Conservation (phyloP, 257 asterid genomes). For the Gentiana macrophylla region DNA sequence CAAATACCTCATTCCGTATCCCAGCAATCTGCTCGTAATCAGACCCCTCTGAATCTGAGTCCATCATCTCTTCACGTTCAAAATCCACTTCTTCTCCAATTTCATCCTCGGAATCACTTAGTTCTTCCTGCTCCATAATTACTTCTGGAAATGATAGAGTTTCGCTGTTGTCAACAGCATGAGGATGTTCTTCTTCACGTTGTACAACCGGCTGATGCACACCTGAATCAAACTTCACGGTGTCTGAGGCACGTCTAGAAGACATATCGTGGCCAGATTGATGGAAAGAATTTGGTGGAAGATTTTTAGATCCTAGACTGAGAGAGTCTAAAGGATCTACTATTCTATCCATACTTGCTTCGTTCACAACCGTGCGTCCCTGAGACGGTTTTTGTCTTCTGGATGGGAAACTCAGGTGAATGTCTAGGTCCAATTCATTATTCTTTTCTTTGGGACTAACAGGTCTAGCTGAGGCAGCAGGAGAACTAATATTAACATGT, state of each 20-base stretch:
- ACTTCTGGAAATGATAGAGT: constrained; percentile 60
- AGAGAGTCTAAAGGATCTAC: constrained; percentile 14
- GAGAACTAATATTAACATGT: constrained; percentile 19
- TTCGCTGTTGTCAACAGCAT: constrained; percentile 19
- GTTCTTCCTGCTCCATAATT: constrained; percentile 97
- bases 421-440: constrained; percentile 62
- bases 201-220: constrained; percentile 22
- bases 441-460: constrained; percentile 26
- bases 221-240: constrained; percentile 24
- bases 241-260: constrained; percentile 21
- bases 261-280: constrained; percentile 8
- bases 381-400: constrained; percentile 24
- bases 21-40: constrained; percentile 44
- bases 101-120: constrained; percentile 96
- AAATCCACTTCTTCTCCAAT: constrained; percentile 82
- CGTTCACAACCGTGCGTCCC: constrained; percentile 21
- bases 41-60: constrained; percentile 71
- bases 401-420: constrained; percentile 52
- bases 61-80: constrained; percentile 97
- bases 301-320: constrained; percentile 14
- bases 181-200: constrained; percentile 28
- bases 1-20: constrained; percentile 58
- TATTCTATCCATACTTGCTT: constrained; percentile 13
- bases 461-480: constrained; percentile 27
- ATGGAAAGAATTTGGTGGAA: constrained; percentile 12